Conservation (phyloP, 176 grass and related monocot genomes). For the Themeda triandra region DNA sequence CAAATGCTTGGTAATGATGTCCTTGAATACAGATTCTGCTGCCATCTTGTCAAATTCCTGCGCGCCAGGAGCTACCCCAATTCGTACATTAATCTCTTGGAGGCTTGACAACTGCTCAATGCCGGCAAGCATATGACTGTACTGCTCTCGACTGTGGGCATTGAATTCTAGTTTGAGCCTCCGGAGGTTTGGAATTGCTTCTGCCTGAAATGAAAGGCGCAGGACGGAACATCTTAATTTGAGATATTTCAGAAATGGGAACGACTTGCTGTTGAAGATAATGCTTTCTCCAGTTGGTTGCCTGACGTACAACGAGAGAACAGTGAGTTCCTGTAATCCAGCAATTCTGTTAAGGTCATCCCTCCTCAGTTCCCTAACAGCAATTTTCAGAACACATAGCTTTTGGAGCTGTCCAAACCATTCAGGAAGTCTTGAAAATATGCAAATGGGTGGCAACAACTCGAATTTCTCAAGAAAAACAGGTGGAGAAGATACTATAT, state of each 20-base stretch:
- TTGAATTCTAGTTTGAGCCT: constrained; percentile 3
- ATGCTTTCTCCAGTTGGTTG: not conserved
- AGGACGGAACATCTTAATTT: not conserved
- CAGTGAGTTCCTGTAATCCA: not conserved
- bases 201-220: not conserved
- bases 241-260: constrained; percentile 3
- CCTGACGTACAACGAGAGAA: not conserved
- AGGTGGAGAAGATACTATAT: not conserved
- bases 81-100: not conserved
- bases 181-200: not conserved
- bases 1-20: not conserved
- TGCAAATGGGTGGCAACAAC: constrained; percentile 4
- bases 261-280: not conserved
- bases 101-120: not conserved
- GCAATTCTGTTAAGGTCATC: not conserved
- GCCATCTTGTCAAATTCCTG: not conserved
- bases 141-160: not conserved
- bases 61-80: not conserved
- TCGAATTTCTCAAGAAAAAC: not conserved
- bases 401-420: not conserved
- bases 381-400: constrained; percentile 9
- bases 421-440: not conserved
- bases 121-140: not conserved
- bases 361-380: not conserved
- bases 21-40: not conserved